Percentiles rank a stretch among this genome's conserved stretches.
Evolutionary conservation across 2,329 filamentous ascomycete genomes (phyloP).

Genomic region (Leptographium flavum): DNA sequence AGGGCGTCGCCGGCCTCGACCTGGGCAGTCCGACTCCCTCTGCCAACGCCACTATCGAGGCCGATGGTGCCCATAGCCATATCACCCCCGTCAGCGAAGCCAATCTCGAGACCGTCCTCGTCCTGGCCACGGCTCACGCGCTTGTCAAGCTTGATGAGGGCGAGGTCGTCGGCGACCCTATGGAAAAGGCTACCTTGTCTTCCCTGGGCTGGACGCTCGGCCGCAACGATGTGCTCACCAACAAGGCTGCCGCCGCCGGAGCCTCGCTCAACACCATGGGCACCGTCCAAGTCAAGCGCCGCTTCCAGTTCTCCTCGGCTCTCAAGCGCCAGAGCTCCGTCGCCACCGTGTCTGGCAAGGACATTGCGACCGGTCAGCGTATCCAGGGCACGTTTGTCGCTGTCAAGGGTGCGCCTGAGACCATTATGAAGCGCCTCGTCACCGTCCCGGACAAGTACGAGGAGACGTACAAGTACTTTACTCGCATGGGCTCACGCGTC

Average conservation of each 20-base stretch:
- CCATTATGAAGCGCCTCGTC: slow-evolving; percentile 84
- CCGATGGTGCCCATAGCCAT: slow-evolving; percentile 70
- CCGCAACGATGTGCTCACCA: slow-evolving; percentile 69
- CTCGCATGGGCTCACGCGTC: slow-evolving; percentile 85
- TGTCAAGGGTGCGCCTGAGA: slow-evolving; percentile 95
- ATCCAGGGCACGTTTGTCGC: slow-evolving; percentile 78
- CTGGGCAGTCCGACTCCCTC: slow-evolving; percentile 43
- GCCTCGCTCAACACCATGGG: slow-evolving; percentile 45
- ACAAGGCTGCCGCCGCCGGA: slow-evolving; percentile 39
- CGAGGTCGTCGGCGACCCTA: slow-evolving; percentile 92
- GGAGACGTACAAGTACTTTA: slow-evolving; percentile 97
- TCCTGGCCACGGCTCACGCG: slow-evolving; percentile 88
- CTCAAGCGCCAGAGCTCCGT: slow-evolving; percentile 94
- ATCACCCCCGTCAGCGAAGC: slow-evolving; percentile 58
- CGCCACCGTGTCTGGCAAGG: slow-evolving; percentile 61
- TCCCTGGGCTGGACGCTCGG: slow-evolving; percentile 91
- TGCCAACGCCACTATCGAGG: slow-evolving; percentile 41
- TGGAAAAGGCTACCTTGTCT: slow-evolving; percentile 90
- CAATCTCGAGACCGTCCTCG: slow-evolving; percentile 72
- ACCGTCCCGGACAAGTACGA: slow-evolving; percentile 78
- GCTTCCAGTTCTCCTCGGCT: slow-evolving; percentile 96
- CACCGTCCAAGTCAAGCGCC: slow-evolving; percentile 83
- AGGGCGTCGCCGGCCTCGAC: slow-evolving; percentile 83
- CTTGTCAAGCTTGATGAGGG: slow-evolving; percentile 94
- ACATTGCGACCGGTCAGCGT: slow-evolving; percentile 60